These are phyloP conservation scores for Scleromitrula shiraiana DNA, from an alignment of 2,329 filamentous ascomycete genomes.

Conservation along the genomic window DNA sequence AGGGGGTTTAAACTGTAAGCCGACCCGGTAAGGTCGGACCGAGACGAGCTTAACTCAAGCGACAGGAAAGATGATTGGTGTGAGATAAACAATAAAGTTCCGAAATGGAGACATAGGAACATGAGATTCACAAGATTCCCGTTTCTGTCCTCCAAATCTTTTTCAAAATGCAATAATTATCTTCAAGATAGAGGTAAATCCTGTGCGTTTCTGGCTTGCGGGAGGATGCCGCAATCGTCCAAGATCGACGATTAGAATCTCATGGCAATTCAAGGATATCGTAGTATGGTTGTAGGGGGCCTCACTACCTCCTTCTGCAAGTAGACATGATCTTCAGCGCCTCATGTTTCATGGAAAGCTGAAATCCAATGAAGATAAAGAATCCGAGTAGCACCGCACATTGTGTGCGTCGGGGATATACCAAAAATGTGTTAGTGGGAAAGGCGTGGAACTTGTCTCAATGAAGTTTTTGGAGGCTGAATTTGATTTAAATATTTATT, in stretches of 20 bases:
- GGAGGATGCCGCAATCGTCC: slow-evolving; percentile 2
- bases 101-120: slow-evolving; percentile 2
- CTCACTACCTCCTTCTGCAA: slow-evolving; percentile 9
- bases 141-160: not conserved
- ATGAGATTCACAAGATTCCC: slow-evolving; percentile 1
- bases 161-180: not conserved
- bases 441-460: not conserved
- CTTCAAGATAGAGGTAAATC: too few relatives aligned
- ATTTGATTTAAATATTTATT: not conserved
- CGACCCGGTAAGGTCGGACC: slow-evolving; percentile 2
- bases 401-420: not conserved
- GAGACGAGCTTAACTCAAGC: not conserved
- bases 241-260: slow-evolving; percentile 8
- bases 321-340: slow-evolving; percentile 4
- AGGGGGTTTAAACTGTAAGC: too few relatives aligned
- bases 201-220: not conserved
- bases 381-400: not conserved
- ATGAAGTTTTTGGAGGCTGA: slow-evolving; percentile 4
- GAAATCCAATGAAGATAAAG: slow-evolving; percentile 8
- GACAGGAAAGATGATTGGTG: not conserved
- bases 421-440: not conserved
- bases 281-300: not conserved
- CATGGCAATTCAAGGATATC: slow-evolving; percentile 7
- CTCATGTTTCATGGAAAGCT: slow-evolving; percentile 4
- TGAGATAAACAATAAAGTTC: slow-evolving; percentile 5